Evolutionary conservation across 164 flowering plant species (phyloP).

Genomic region (Brasenia schreberi): DNA sequence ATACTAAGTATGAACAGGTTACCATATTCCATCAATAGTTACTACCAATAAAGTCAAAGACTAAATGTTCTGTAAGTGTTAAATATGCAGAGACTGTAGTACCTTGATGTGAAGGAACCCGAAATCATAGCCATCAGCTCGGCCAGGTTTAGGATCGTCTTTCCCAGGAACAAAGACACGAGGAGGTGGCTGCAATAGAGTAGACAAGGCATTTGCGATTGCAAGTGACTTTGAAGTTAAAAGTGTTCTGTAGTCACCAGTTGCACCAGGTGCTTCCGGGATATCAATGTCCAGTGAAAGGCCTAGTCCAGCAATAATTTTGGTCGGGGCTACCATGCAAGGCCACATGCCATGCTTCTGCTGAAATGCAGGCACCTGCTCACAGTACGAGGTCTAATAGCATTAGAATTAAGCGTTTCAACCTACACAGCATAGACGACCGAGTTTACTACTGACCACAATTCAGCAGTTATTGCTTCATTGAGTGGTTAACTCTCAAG

Average conservation of each 20-base stretch:
- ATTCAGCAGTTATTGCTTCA: too few species aligned
- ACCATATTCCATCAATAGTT: not conserved
- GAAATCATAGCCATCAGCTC: constrained; percentile 76
- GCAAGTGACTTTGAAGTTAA: constrained; percentile 84
- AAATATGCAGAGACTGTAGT: not conserved
- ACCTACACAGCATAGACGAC: not conserved
- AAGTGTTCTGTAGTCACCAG: constrained; percentile 92
- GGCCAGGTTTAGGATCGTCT: constrained; percentile 70
- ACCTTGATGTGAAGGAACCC: constrained; percentile 98
- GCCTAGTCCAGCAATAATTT: constrained; percentile 94
- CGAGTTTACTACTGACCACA: too few species aligned
- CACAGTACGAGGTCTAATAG: not conserved
- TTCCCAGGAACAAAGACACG: constrained; percentile 81
- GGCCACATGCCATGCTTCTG: constrained; percentile 70
- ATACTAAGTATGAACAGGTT: not conserved
- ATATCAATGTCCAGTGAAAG: constrained; percentile 90
- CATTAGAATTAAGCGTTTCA: not conserved
- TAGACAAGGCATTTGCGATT: constrained; percentile 71
- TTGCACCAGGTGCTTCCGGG: constrained; percentile 96
- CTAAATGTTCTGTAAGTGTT: not conserved
- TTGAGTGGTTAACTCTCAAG: too few species aligned
- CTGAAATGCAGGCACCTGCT: constrained; percentile 79
- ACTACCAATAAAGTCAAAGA: not conserved
- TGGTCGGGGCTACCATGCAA: constrained; percentile 98
- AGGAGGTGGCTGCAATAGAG: constrained; percentile 56